These are phyloP conservation scores for Candida succiphila DNA, from an alignment of 805 yeast species.

Conservation along the genomic window DNA sequence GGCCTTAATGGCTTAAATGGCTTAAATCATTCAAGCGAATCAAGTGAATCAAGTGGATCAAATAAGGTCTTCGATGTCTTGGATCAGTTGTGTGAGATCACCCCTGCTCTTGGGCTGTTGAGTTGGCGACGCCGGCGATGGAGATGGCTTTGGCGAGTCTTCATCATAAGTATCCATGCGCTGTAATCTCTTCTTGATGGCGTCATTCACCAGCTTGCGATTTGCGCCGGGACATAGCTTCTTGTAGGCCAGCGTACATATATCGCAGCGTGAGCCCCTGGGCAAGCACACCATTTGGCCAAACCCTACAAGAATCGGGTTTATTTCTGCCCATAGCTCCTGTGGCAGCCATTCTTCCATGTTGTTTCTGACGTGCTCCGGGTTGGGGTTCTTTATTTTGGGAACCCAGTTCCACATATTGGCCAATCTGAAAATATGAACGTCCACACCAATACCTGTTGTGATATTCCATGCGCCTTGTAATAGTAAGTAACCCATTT, in stretches of 20 bases:
- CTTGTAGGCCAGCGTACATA: constrained; percentile 46
- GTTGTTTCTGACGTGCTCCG: constrained; percentile 64
- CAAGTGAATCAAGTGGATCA: no score
- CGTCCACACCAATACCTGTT: constrained; percentile 90
- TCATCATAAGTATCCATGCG: background rate
- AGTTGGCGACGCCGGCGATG: no score
- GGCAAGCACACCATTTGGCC: constrained; percentile 86
- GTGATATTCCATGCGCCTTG: constrained; percentile 76
- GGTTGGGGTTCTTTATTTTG: constrained; percentile 40
- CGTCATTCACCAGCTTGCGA: background rate
- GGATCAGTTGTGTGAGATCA: background rate
- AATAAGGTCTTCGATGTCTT: background rate
- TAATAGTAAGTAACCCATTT: constrained; percentile 78
- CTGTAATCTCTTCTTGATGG: background rate
- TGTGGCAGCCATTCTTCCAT: constrained; percentile 68
- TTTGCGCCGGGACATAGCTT: constrained; percentile 53
- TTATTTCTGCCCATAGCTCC: constrained; percentile 73
- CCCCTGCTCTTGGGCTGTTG: constrained; percentile 1
- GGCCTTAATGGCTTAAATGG: no score
- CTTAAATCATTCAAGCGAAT: no score
- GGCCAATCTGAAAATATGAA: constrained; percentile 75
- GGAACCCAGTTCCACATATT: constrained; percentile 76
- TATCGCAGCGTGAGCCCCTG: constrained; percentile 57
- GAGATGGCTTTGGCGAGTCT: no score
- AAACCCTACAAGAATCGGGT: constrained; percentile 83